Evolutionary conservation across 495 filamentous ascomycete species (phyloP), one percentile per base, ranked within the genome.

Genomic region (Filosporella fistucella): DNA sequence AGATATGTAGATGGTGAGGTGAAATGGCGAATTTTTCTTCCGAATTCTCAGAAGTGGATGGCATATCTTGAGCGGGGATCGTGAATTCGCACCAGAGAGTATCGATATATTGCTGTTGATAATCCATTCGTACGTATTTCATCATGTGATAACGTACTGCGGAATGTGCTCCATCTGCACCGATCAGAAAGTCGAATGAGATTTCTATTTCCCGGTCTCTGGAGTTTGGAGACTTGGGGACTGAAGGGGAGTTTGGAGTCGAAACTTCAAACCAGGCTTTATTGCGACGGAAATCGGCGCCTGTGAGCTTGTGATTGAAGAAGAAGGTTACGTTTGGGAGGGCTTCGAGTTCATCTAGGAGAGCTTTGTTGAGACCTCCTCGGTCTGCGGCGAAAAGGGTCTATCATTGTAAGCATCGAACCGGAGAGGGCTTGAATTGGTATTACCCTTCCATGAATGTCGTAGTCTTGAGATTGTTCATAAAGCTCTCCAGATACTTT

Each of bases 51-150:
- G 5, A 16, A 3, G 39, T 8, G 39, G 10, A 2, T 30, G 28
- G 28, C n/a, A 8, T 30, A 5, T 10, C 2, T 7, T 55, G 62
- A 0, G 86, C 76, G 1, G 76, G 70, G 49, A 99, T 91, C 33
- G 81, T 82, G 62, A 96, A 96, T 55, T 99, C 94, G 68, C 93
- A 96, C 93, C 93, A 99, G 8, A 97, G 68, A 0, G 91, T 91
- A 63, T 96, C 90, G 65, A 99, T 90, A 61, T 99, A 99, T 59
- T 90, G 81, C 62, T 99, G 93, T 48, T 91, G 76, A 58, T 96
- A 97, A 61, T 88, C 77, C 74, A 97, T 86, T 5, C 87, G 80
- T 4, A 81, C 74, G 57, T 72, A 95, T 66, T 95, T 96, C 89
- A 97, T 97, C 68, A 97, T 73, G 60, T 96, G 87, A 63, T 86